Evolutionary conservation across 139 green algal genomes (phyloP), one percentile per base, ranked within the genome.

Genomic region (Ettlia oleoabundans): DNA sequence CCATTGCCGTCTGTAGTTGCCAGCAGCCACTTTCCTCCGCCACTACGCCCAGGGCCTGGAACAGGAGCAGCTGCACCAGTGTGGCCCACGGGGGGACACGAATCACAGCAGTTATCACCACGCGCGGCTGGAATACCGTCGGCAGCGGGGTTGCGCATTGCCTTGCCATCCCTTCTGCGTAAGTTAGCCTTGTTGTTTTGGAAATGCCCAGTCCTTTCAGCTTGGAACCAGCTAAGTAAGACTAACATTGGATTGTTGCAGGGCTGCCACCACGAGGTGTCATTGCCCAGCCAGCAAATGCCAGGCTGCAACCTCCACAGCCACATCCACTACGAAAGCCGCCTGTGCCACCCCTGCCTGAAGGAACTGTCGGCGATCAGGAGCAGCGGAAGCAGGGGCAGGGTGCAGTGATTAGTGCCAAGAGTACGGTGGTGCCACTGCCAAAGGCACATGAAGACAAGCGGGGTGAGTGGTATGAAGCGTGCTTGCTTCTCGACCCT

Each of bases 371-470:
- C 0, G 69, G 13, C 8, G 30, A 78, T 9, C 42, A 78, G 52
- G 47, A 78, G 47, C 73, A 55, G 35, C 53, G 35, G 22, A 52
- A 52, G 55, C 18, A 32, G 55, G 55, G 55, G 35, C 37, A 42
- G 73, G 73, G 73, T 3, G 73, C 73, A 15, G 38, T 80, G 3
- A 80, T 80, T 72, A 87, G 86, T 32, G 93, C 84, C 18, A 90
- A 85, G 26, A 90, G 86, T 61, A 97, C 94, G 7, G 94, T 97
- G 47, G 87, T 93, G 15, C 92, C 93, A 55, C 86, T 93, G 62
- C 88, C 94, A 8, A 81, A 90, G 24, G 93, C 94, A 0, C 87
- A 94, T 19, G 84, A 94, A 7, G 92, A 96, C 67, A 93, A 92
- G 69, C 47, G 70, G 32, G 80, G 80, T 85, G 69, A 53, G 78